Evolutionary conservation across 805 yeast genomes (phyloP), one percentile per base, ranked within the genome.

Genomic region (Wickerhamiella spandovensis): DNA sequence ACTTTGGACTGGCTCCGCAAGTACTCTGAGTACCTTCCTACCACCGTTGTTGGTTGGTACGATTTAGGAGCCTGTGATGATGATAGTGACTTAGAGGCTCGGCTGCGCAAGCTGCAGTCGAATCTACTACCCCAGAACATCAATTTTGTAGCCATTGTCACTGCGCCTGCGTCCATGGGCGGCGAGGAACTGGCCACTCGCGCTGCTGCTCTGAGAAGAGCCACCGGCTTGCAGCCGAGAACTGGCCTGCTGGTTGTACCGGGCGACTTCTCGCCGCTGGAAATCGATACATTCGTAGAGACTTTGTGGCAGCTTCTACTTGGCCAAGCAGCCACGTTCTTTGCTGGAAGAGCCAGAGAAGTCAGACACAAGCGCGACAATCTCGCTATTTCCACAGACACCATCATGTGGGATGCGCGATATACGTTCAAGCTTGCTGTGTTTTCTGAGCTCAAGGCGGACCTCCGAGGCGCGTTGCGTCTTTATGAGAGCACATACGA

Each of bases 401-500:
- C 58, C 15, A 63, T 60, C 3, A 68, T 71, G 17, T 77, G 78
- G 76, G 68, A 70, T 7, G 71, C 76, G 0, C 64, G 84, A 25
- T 76, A 76, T 55, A 69, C 75, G 1, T 57, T 75, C 49, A 79
- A 79, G 55, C 63, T 70, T 32, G 81, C 79, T 0, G 63, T 71
- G 3, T 61, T 78, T 32, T 68, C 75, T 17, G 81, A 79, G 57
- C 63, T 75, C 53, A 68, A 71, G 51, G 72, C 72, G 55, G 69
- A 70, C 55, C 51, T 66, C 53, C 81, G 75, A n/a, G 61, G 67
- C 17, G 71, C 82, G 1, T 61, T 74, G n/a, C 76, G 73, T 52
- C 60, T 70, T 13, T 70, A 72, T 58, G 82, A 79, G 52, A 64
- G 71, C 17, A 71, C 79, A 0, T 79, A 80, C 57, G 81, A 77